phyloP scores from a whole-genome alignment of 2,329 filamentous ascomycete genomes.

The Exophiala aquamarina region DNA sequence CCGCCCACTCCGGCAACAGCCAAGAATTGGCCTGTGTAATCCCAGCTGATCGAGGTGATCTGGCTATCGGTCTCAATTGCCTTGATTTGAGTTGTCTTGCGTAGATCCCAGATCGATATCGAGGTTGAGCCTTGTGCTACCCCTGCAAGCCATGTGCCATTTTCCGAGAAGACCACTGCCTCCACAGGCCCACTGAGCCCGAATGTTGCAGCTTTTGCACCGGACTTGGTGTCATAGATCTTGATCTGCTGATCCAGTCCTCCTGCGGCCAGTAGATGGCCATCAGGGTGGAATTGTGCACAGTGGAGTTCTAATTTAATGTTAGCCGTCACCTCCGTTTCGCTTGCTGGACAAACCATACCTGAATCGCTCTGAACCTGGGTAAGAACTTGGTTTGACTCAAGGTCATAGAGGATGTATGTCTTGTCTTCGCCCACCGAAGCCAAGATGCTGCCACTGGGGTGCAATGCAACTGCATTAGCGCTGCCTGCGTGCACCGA shows the following conservation, averaged over 20 bases:
- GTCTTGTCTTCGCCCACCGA: constrained; percentile 91
- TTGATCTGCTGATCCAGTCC: constrained; percentile 78
- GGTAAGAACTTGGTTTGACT: constrained; percentile 65
- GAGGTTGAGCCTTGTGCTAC: constrained; percentile 73
- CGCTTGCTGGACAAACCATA: constrained; percentile 49
- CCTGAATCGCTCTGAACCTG: constrained; percentile 78
- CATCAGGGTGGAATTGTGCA: constrained; percentile 90
- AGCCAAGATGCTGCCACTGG: constrained; percentile 76
- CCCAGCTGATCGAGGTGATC: constrained; percentile 78
- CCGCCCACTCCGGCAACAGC: constrained; percentile 78
- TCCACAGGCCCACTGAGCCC: constrained; percentile 64
- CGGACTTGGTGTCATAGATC: constrained; percentile 82
- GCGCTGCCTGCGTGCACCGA: constrained; percentile 80
- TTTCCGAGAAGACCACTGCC: constrained; percentile 85
- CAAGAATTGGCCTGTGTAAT: constrained; percentile 92
- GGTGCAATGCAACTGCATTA: constrained; percentile 76
- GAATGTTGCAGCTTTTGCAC: constrained; percentile 75
- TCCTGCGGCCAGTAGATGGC: constrained; percentile 87
- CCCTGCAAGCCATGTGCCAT: constrained; percentile 92
- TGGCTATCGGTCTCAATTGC: constrained; percentile 76
- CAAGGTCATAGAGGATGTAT: constrained; percentile 83
- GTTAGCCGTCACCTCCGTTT: constrained; percentile 16
- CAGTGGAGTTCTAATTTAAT: constrained; percentile 63
- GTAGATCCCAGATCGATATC: constrained; percentile 86
- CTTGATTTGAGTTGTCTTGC: constrained; percentile 80